These are phyloP conservation scores for Pterocarpus macrocarpus DNA, from an alignment of 306 rosid species.

Conservation along the genomic window DNA sequence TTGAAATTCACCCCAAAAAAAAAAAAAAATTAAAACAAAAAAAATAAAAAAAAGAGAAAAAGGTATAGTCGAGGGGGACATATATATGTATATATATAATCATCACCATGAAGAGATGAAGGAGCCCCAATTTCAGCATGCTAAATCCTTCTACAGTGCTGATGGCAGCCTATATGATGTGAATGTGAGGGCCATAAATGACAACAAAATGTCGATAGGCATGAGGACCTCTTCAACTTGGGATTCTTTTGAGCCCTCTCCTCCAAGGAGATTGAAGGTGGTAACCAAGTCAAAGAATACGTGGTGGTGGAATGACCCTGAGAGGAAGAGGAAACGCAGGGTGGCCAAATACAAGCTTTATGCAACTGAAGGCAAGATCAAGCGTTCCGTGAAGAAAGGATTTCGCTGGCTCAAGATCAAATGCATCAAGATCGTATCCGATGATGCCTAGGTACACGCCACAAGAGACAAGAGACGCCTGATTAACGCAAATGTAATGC, in stretches of 20 bases:
- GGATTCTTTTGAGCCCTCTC: constrained; percentile 1
- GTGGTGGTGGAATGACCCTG: constrained; percentile 73
- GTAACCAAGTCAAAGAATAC: not conserved
- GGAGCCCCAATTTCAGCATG: not conserved
- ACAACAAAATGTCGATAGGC: not conserved
- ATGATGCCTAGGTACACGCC: not conserved
- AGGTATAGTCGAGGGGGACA: too few species aligned
- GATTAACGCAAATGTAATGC: not conserved
- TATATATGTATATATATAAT: too few species aligned
- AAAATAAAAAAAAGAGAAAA: too few species aligned
- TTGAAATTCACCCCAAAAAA: not conserved
- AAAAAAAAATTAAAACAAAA: too few species aligned
- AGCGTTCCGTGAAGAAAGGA: constrained; percentile 63
- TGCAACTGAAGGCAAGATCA: constrained; percentile 58
- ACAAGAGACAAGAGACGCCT: too few species aligned
- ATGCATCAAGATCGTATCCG: constrained; percentile 47
- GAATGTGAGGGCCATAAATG: not conserved
- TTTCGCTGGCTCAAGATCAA: constrained; percentile 69
- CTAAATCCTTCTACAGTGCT: not conserved
- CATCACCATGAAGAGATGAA: constrained; percentile 41
- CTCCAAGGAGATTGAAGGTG: not conserved
- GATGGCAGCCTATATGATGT: not conserved
- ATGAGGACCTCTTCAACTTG: constrained; percentile 15
- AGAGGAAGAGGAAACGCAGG: constrained; percentile 62
- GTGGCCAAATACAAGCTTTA: constrained; percentile 65